Conservation (phyloP, 306 rosid genomes). For the Hylodesmum podocarpum region DNA sequence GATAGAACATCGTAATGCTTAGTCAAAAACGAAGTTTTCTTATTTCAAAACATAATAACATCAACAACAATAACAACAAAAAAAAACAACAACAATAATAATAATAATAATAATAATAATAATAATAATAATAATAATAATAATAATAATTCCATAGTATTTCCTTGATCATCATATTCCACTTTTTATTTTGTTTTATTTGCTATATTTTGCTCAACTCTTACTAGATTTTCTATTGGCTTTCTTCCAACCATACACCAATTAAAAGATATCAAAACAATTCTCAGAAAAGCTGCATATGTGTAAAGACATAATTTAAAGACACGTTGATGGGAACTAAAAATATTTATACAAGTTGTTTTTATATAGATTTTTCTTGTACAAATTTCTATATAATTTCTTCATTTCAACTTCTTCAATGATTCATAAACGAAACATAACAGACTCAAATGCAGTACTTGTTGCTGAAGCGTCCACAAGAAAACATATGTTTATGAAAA, state of each 20-base stretch:
- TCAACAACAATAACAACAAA: too few relatives aligned
- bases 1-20: not conserved
- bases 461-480: not conserved
- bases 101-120: too few relatives aligned
- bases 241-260: not conserved
- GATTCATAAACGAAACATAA: not conserved
- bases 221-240: not conserved
- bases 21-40: not conserved
- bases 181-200: not conserved
- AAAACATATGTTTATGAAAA: not conserved
- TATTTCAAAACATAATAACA: too few relatives aligned
- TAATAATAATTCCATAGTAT: not conserved
- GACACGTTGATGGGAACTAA: not conserved
- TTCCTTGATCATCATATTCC: not conserved
- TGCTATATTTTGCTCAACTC: not conserved
- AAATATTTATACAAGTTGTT: not conserved
- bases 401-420: not conserved
- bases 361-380: not conserved
- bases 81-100: too few relatives aligned
- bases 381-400: constrained; percentile 1
- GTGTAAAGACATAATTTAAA: not conserved
- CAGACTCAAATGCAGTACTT: not conserved
- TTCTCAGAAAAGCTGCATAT: not conserved
- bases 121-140: too few relatives aligned
- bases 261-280: constrained; percentile 5